Conservation (phyloP, 2,329 filamentous ascomycete genomes). For the Aspergillus texensis region DNA sequence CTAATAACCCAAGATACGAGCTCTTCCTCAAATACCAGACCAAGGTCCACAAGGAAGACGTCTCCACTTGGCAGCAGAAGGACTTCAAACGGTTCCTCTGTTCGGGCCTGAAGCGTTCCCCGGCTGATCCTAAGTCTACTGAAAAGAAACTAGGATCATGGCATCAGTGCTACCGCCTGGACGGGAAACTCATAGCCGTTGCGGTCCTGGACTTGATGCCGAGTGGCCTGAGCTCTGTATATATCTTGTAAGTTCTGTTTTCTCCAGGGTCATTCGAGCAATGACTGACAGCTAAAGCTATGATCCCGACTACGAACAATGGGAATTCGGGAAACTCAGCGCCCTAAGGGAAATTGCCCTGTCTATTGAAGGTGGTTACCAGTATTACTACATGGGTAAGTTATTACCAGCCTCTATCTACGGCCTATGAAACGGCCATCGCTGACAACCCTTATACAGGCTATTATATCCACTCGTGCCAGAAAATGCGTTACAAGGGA, state of each 20-base stretch:
- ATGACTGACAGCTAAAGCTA: conserved; percentile 46
- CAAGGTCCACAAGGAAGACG: conserved; percentile 48
- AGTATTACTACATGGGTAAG: conserved; percentile 67
- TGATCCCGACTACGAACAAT: conserved; percentile 62
- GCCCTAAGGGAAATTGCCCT: conserved; percentile 63
- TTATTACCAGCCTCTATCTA: background rate
- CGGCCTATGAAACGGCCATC: background rate
- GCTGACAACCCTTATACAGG: conserved; percentile 36
- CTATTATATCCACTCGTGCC: conserved; percentile 63
- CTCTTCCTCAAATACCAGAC: conserved; percentile 52
- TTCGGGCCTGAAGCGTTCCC: conserved; percentile 46
- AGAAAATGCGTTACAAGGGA: conserved; percentile 56
- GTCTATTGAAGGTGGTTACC: conserved; percentile 56
- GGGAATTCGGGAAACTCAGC: conserved; percentile 65
- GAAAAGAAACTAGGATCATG: conserved; percentile 52
- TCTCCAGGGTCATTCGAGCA: background rate
- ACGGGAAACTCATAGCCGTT: conserved; percentile 52
- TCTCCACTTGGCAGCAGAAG: conserved; percentile 45
- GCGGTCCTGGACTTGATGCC: conserved; percentile 53
- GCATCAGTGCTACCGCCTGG: conserved; percentile 54
- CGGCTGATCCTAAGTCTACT: conserved; percentile 36
- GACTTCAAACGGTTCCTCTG: conserved; percentile 53
- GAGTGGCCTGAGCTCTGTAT: conserved; percentile 52
- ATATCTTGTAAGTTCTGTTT: conserved; percentile 46
- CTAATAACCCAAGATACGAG: conserved; percentile 39